Evolutionary conservation across 2,329 filamentous ascomycete genomes (phyloP), one percentile per base, ranked within the genome.

Genomic region (Aspergillus ochraceus): DNA sequence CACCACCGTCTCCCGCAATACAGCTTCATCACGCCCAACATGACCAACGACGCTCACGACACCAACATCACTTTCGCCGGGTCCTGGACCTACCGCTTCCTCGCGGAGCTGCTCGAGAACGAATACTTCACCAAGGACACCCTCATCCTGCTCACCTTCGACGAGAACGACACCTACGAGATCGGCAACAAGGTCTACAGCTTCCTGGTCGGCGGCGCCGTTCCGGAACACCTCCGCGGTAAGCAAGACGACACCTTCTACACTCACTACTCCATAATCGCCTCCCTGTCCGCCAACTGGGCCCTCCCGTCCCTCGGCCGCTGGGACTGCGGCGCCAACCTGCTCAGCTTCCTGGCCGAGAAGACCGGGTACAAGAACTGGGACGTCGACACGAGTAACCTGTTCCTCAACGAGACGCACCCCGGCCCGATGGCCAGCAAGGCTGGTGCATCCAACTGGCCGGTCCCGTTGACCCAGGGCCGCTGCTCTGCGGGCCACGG

Each of bases 101-200:
- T 95, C 2, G 83, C 85, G 59, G 89, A 89, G 0, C 86, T 95
- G 11, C 80, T 95, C 6, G 74, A 82, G 30, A 83, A 95, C 77
- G 76, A 80, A 52, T 84, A 88, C 65, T 94, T 95, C 76, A 90
- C 89, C 84, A 79, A 90, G 46, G 86, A 90, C 70, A 94, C 90
- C 0, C 83, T 94, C 1, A 84, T 95, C n/a, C 79, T 94, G 6
- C 75, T 95, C 62, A 93, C 87, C n/a, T 95, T 91, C 69, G 91
- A 96, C 65, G 91, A 95, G 78, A 91, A 88, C 75, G 84, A 89
- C 67, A 87, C 84, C 10, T 92, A 92, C 75, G 77, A 80, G 14
- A 78, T 81, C 29, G 83, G 84, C 66, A 95, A 94, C 82, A 81
- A 82, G 39, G 82, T 95, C 60, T 84, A 90, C 61, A 86, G 80